Evolutionary conservation across 805 yeast species (phyloP).

Genomic region (Komagataella pseudopastoris): DNA sequence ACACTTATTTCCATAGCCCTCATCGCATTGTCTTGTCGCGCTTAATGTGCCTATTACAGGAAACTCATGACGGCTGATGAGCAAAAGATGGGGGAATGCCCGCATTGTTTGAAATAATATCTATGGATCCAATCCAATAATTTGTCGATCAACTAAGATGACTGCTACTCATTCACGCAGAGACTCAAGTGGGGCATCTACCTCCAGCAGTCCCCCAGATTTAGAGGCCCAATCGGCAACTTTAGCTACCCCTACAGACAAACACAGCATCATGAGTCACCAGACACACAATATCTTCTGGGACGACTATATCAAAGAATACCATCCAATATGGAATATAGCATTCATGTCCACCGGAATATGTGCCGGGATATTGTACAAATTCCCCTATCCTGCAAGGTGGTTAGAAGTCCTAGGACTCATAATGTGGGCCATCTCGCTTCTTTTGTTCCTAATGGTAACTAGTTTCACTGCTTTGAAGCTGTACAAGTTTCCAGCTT

Average conservation of each 20-base stretch:
- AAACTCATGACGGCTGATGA: not conserved
- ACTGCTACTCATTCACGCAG: not conserved
- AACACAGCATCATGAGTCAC: not conserved
- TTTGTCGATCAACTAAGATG: not conserved
- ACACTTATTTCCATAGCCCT: not conserved
- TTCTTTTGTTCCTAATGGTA: slow-evolving; percentile 29
- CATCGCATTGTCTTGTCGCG: not conserved
- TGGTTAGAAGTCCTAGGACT: slow-evolving; percentile 11
- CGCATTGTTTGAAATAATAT: too few relatives aligned
- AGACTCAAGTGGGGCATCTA: not conserved
- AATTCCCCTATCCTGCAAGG: slow-evolving; percentile 33
- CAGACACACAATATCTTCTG: not conserved
- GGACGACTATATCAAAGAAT: slow-evolving; percentile 8
- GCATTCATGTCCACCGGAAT: slow-evolving; percentile 84
- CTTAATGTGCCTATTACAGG: not conserved
- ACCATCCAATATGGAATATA: slow-evolving; percentile 51
- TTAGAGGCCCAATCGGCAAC: not conserved
- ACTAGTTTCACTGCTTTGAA: slow-evolving; percentile 25
- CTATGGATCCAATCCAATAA: too few relatives aligned
- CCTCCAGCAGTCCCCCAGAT: not conserved
- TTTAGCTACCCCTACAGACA: not conserved
- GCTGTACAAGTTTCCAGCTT: slow-evolving; percentile 17
- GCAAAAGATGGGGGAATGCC: not conserved
- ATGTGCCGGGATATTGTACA: slow-evolving; percentile 41
- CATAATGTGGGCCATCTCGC: slow-evolving; percentile 37